Evolutionary conservation across 2,329 filamentous ascomycete genomes (phyloP).

Genomic region (Pseudogymnoascus sp.): DNA sequence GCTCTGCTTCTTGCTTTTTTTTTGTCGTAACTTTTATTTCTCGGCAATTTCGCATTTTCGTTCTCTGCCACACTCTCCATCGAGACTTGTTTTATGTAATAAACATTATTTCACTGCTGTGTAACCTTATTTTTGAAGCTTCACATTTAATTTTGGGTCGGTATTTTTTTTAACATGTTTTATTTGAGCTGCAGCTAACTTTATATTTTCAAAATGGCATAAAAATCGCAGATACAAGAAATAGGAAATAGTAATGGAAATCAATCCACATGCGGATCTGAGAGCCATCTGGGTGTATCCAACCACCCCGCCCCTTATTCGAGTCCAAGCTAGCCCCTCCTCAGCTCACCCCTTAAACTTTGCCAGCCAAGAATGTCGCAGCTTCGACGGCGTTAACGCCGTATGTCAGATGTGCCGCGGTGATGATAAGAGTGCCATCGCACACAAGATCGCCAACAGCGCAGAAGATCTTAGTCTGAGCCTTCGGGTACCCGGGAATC

Average conservation of each 20-base stretch:
- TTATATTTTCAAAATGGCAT: background rate
- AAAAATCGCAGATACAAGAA: background rate
- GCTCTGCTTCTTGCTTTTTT: too few species aligned
- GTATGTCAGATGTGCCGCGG: constrained; percentile 36
- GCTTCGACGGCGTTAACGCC: constrained; percentile 30
- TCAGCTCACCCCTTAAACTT: background rate
- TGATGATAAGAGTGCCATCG: constrained; percentile 34
- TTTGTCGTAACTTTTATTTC: too few species aligned
- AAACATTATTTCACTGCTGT: background rate
- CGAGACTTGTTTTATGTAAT: too few species aligned
- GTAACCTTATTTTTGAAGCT: background rate
- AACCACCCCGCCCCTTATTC: background rate
- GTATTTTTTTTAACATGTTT: background rate
- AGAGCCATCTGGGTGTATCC: background rate
- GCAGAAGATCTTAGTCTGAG: constrained; percentile 38
- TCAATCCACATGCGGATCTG: background rate
- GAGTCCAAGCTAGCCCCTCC: background rate
- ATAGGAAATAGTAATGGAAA: background rate
- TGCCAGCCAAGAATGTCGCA: constrained; percentile 29
- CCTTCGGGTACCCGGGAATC: constrained; percentile 28
- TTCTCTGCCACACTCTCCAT: too few species aligned
- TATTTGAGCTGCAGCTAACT: constrained; percentile 3
- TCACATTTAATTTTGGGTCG: too few species aligned
- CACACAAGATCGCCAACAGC: constrained; percentile 45
- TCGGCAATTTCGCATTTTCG: too few species aligned